phyloP scores from a whole-genome alignment of 1,284 basidiomycete species.

The Cronartium ribicola region DNA sequence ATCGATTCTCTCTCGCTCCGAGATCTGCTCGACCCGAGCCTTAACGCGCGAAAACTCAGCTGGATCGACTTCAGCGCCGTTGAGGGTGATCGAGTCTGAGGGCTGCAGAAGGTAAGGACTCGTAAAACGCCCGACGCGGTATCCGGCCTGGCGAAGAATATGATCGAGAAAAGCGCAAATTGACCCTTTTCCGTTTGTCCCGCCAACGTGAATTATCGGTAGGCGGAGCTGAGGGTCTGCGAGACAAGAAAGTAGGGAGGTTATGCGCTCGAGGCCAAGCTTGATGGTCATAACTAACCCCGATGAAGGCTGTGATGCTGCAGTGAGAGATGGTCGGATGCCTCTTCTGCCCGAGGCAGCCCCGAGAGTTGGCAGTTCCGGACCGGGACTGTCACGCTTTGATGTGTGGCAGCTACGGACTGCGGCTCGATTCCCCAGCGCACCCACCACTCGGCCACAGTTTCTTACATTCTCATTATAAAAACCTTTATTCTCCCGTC shows the following conservation, averaged over 20 bases:
- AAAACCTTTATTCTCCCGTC: too few relatives aligned
- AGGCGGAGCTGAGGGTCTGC: conserved; percentile 61
- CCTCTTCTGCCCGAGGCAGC: too few relatives aligned
- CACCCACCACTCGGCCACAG: too few relatives aligned
- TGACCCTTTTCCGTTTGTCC: conserved; percentile 97
- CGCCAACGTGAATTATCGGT: conserved; percentile 86
- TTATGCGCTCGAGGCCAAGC: conserved; percentile 70
- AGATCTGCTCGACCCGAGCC: not conserved
- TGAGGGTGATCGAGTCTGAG: conserved; percentile 71
- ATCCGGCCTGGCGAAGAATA: conserved; percentile 61
- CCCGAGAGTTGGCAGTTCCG: too few relatives aligned
- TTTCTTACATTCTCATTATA: too few relatives aligned
- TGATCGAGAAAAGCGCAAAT: conserved; percentile 78
- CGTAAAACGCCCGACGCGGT: conserved; percentile 79
- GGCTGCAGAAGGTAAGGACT: conserved; percentile 81
- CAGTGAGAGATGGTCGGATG: too few relatives aligned
- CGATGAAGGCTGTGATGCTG: too few relatives aligned
- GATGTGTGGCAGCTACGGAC: too few relatives aligned
- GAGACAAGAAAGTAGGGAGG: conserved; percentile 60
- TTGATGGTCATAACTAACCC: conserved; percentile 60
- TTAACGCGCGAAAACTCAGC: conserved; percentile 42
- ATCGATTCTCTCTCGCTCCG: not conserved
- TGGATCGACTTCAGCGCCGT: conserved; percentile 59
- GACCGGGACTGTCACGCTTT: too few relatives aligned
- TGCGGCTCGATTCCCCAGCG: too few relatives aligned